These are phyloP conservation scores for Yamadazyma aaseri DNA, from an alignment of 1,139 yeast genomes.

Conservation along the genomic window DNA sequence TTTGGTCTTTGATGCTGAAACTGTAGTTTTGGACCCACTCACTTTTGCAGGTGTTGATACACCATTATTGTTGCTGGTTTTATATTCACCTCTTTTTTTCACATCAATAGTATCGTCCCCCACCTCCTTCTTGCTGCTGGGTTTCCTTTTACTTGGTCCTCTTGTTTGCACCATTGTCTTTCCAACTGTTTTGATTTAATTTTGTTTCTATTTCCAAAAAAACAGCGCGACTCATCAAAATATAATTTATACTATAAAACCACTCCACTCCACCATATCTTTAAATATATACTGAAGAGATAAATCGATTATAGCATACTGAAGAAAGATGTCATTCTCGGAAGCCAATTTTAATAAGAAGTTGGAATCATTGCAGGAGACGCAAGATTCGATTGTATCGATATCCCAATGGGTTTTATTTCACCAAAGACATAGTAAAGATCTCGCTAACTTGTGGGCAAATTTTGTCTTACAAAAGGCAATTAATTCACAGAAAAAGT, in stretches of 20 bases:
- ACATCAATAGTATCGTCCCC: slow-evolving; percentile 1
- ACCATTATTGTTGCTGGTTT: not conserved
- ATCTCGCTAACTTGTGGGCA: slow-evolving; percentile 65
- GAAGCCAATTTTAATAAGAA: slow-evolving; percentile 55
- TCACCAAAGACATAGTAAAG: slow-evolving; percentile 65
- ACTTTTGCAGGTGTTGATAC: not conserved
- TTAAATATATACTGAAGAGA: no score
- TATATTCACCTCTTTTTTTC: not conserved
- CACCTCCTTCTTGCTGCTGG: slow-evolving; percentile 4
- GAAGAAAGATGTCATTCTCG: slow-evolving; percentile 60
- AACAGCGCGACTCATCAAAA: slow-evolving; percentile 1
- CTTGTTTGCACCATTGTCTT: slow-evolving; percentile 18
- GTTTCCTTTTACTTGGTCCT: slow-evolving; percentile 11
- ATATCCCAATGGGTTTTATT: slow-evolving; percentile 85
- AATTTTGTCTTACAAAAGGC: slow-evolving; percentile 28
- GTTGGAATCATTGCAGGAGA: slow-evolving; percentile 62
- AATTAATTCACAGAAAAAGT: slow-evolving; percentile 32
- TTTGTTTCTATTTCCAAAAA: not conserved
- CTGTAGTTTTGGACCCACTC: slow-evolving; percentile 1
- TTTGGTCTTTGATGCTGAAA: slow-evolving; percentile 4
- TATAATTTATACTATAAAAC: no score
- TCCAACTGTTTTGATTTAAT: not conserved
- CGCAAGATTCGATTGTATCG: slow-evolving; percentile 80
- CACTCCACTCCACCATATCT: no score
- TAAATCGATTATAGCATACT: no score